Base-by-base conservation (phyloP, 2,329 filamentous ascomycete species). In the Cercospora nicotianae region DNA sequence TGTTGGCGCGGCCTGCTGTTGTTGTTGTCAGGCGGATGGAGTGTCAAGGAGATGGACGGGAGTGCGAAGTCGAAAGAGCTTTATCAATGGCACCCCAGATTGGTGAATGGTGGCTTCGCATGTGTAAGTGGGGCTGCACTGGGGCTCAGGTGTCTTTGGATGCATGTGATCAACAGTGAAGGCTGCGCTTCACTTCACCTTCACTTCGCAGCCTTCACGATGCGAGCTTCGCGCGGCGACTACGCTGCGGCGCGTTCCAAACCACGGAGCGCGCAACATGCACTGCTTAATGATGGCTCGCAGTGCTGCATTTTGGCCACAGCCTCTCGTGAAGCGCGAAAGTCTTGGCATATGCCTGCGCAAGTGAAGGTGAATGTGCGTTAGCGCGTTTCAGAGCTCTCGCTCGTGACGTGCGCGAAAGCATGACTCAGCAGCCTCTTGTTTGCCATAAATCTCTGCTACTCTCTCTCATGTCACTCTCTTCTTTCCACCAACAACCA, bases 291-390 rank as follows among this genome's bases (percentile, higher is more conserved):
- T 3, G 36, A 42, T 42, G 36, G 36, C 36, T 42, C 36, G 36
- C 36, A 42, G 7, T 6, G 9, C 2, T 18, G n/a, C n/a, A 2
- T 48, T 18, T 5, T 10, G 42, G n/a, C 42, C 8, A 18, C 18
- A 20, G 16, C 18, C 18, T 48, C 10, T 10, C 51, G 26, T n/a
- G 13, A 28, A 28, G 23, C 26, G 26, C 26, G n/a, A 30, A 33
- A 30, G 30, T 58, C 53, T 58, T 58, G 53, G 53, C 53, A 33
- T 58, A 18, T 58, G 30, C 26, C 31, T n/a, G 53, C 8, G 45
- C 26, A 58, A 58, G 53, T 58, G 53, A 58, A 58, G 48, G 53
- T 58, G 53, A 58, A 58, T 58, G 28, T 18, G 53, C 53, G 9
- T 20, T 31, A 58, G 53, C 53, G 53, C 30, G 53, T 58, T 30